Evolutionary conservation across 352 stramenopile genomes (phyloP), one percentile per base, ranked within the genome.

Genomic region (Globisporangium acanthophoron): DNA sequence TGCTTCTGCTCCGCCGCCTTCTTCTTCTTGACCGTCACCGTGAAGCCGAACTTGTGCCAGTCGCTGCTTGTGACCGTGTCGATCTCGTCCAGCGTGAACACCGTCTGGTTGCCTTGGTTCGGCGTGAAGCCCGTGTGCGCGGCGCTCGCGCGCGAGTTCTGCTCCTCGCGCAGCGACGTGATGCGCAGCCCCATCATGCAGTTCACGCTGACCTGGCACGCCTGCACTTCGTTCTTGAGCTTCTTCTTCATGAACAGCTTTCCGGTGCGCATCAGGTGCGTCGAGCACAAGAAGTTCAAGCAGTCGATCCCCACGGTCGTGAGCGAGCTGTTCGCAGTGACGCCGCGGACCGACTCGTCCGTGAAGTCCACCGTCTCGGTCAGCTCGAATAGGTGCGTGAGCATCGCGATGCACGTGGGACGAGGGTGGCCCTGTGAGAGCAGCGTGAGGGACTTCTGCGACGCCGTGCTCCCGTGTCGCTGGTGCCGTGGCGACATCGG

Each of bases 181-280:
- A 93, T 80, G 12, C 76, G 80, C 9, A 94, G 66, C 12, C 85
- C 85, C 80, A 94, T 88, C 85, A 94, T 94, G 59, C 85, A 94
- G 59, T 94, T 94, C 40, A 91, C 64, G 59, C 76, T 87, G 43
- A 92, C 67, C 33, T 87, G 62, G 27, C 77, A 91, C 31, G 58
- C 55, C 63, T 92, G 81, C 11, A 92, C 31, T 37, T 92, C 79
- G 51, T 94, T 91, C 53, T 85, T 85, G 27, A 92, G 69, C 68
- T 90, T 94, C 59, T 88, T 88, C 60, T 80, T 80, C 31, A 87
- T 62, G 33, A 87, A 49, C 44, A 94, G 52, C 29, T 71, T 74
- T 1, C 80, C 80, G 24, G 74, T 77, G n/a, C 76, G 73, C 72
- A 94, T 78, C 21, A 92, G 39, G 51, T 94, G 85, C 55, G 85